Base-by-base conservation (phyloP, 176 grass and related monocot genomes). In the Lolium multiflorum region DNA sequence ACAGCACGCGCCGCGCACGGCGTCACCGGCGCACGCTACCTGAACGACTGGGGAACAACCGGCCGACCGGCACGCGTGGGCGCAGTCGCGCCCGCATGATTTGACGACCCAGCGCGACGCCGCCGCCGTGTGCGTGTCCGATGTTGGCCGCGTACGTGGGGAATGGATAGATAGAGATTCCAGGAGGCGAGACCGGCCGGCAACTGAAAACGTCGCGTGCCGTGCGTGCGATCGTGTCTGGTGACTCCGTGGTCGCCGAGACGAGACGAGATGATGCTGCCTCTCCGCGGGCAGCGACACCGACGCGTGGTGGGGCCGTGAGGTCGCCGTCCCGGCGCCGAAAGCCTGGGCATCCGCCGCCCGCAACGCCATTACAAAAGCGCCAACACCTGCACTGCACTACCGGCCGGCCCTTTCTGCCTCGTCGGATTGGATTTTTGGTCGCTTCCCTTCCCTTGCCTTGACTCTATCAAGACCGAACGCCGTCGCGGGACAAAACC, bases 311-410 rank as follows among this genome's bases (percentile, higher is more conserved):
- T 39, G 65, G 65, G 65, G 65, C 3, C 65, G n/a, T n/a, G n/a
- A n/a, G n/a, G n/a, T n/a, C n/a, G n/a, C 28, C 15, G 16, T 14
- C 10, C 31, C 82, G 70, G 52, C 52, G 52, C 84, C 79, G 64
- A 87, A 87, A 90, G 89, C 89, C 89, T 54, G 88, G 54, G 3
- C 21, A 4, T 18, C 35, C 47, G 46, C 78, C 83, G 52, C 61
- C 41, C 83, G 66, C 88, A 6, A 43, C 38, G 62, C 39, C 72
- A 13, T 26, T 26, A 35, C 15, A 48, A 10, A 64, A 18, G 78
- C 55, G 59, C 18, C 65, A 59, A 18, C 78, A 18, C 78, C 85
- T n/a, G 70, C 74, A 47, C 74, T 17, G 31, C 31, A 35, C 31
- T 35, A 3, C 31, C 2, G 31, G 31, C 31, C 31, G 31, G 31